Evolutionary conservation across 2,329 filamentous ascomycete genomes (phyloP), one percentile per base, ranked within the genome.

Genomic region (Xylariaceae sp.): DNA sequence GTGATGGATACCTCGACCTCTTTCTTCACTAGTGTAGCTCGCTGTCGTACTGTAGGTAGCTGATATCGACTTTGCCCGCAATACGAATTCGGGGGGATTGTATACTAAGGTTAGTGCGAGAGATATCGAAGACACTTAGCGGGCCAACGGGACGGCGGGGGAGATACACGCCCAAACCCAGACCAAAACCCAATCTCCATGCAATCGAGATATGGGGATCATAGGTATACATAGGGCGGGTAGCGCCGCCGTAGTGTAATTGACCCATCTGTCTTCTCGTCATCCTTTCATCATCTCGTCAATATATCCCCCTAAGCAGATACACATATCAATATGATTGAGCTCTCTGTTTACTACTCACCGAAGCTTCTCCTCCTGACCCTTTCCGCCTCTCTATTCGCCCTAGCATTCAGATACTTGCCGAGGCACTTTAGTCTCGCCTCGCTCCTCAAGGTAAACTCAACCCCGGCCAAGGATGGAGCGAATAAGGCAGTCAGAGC

Each of bases 261-360:
- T 27, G 12, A 49, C 27, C 39, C 27, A 41, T 29, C 31, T n/a
- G 37, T 19, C 37, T 34, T 32, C 11, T 9, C 19, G 9, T 29
- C 27, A 50, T 50, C 6, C 3, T 44, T 39, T 19, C 35, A 44
- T 42, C 9, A 7, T 27, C 49, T 37, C 19, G 39, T 47, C 27
- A 42, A 12, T 6, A 11, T 31, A 45, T 41, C 29, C 46, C 12
- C 19, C 11, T 35, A 11, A 32, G 12, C 31, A 9, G n/a, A 42
- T 39, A 34, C 32, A 40, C n/a, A 9, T 32, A 29, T 35, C 44
- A 60, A 27, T 26, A 60, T 60, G 58, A 46, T 45, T 34, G 58
- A 60, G 32, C 4, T 56, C 27, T 49, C 53, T 6, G 37, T 56
- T 43, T 60, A 60, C 40, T 60, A 60, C 9, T 58, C 58, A 26